These are phyloP conservation scores for Macroventuria anomochaeta DNA, from an alignment of 2,329 filamentous ascomycete species.

Conservation along the genomic window DNA sequence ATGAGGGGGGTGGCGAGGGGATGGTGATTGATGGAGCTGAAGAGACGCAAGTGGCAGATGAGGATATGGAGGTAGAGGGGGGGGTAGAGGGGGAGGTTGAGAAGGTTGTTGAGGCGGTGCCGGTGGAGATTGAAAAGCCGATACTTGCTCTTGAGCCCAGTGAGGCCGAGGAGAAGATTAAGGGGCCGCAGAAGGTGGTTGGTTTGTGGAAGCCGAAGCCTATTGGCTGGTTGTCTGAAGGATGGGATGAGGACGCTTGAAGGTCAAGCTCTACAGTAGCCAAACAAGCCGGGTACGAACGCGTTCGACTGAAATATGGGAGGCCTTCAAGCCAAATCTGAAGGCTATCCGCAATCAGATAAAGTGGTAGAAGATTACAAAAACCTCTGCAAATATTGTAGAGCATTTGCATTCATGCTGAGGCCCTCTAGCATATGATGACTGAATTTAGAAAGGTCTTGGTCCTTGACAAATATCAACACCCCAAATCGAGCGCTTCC, in stretches of 20 bases:
- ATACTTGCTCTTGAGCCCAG: not conserved
- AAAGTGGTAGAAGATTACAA: no score
- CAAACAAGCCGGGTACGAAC: no score
- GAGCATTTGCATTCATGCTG: no score
- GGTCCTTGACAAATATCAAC: not conserved
- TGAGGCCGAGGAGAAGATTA: constrained; percentile 16
- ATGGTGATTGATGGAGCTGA: constrained; percentile 18
- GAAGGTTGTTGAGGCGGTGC: not conserved
- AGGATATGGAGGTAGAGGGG: not conserved
- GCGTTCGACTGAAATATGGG: no score
- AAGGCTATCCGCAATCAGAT: no score
- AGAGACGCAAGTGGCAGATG: not conserved
- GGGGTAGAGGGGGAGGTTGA: not conserved
- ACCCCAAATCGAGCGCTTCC: not conserved
- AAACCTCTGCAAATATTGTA: no score
- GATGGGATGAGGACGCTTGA: constrained; percentile 32
- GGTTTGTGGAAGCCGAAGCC: constrained; percentile 43
- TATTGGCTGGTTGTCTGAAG: constrained; percentile 39
- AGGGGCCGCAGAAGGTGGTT: constrained; percentile 40
- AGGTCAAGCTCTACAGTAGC: no score
- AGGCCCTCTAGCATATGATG: no score
- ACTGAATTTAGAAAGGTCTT: no score
- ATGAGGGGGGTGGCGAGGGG: constrained; percentile 8
- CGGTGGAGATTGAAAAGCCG: not conserved
- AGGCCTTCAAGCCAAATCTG: no score